phyloP scores from a whole-genome alignment of 805 yeast genomes.

The Barnettozyma californica region DNA sequence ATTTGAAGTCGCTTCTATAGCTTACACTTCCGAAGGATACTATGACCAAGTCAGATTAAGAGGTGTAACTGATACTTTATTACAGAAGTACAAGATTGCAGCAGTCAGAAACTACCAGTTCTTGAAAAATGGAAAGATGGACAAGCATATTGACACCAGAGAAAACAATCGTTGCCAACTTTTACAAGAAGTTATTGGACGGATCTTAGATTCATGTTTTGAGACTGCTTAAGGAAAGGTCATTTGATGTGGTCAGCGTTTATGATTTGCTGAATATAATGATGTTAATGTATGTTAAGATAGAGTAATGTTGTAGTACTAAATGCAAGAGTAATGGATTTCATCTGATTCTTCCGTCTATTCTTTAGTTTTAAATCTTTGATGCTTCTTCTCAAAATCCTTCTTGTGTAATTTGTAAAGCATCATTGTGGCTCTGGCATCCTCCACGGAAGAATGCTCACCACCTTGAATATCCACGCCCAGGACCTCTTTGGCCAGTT shows the following conservation, averaged over 20 bases:
- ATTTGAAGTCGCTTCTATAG: slow-evolving; percentile 29
- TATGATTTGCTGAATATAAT: background rate
- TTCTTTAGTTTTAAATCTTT: slow-evolving; percentile 5
- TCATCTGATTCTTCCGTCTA: background rate
- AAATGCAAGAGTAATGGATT: background rate
- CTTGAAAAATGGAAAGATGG: background rate
- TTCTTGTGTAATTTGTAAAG: slow-evolving; percentile 58
- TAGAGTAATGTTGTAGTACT: background rate
- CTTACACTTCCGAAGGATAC: slow-evolving; percentile 24
- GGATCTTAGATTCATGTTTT: slow-evolving; percentile 6
- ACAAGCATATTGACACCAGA: background rate
- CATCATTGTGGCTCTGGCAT: slow-evolving; percentile 83
- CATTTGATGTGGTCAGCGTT: background rate
- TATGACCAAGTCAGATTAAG: slow-evolving; percentile 5
- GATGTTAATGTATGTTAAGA: background rate
- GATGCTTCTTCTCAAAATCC: slow-evolving; percentile 49
- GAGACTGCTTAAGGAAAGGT: slow-evolving; percentile 2
- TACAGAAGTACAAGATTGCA: slow-evolving; percentile 7
- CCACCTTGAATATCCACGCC: slow-evolving; percentile 62
- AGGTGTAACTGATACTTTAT: slow-evolving; percentile 4
- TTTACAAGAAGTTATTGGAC: slow-evolving; percentile 5
- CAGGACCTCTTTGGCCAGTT: slow-evolving; percentile 51
- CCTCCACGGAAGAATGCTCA: slow-evolving; percentile 84
- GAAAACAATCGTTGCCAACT: background rate
- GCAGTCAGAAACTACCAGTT: slow-evolving; percentile 13